phyloP scores from a whole-genome alignment of 768 basidiomycete genomes.

The Lentinula guzmanii region DNA sequence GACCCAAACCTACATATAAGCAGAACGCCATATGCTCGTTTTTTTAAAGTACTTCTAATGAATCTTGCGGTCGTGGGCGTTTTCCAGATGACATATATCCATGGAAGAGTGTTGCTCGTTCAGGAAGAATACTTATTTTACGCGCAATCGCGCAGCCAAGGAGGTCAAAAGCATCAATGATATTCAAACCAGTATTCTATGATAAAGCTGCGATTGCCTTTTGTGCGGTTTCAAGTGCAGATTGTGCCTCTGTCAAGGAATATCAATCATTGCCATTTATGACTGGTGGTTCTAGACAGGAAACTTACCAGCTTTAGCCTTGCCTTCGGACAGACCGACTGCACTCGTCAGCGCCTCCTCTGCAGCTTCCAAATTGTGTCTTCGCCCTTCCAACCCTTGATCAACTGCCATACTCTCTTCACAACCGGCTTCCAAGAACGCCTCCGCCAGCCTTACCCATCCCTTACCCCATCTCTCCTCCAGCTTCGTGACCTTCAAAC shows the following conservation, averaged over 20 bases:
- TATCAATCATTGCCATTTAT: background rate
- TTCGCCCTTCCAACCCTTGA: background rate
- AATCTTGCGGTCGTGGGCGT: no score
- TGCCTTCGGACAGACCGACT: background rate
- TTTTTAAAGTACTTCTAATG: no score
- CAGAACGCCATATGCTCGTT: no score
- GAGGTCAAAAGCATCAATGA: no score
- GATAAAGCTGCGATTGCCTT: constrained; percentile 10
- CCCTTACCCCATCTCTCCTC: constrained; percentile 7
- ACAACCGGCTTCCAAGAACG: background rate
- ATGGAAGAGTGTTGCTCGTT: no score
- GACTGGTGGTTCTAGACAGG: background rate
- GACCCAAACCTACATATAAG: no score
- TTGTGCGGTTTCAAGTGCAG: constrained; percentile 13
- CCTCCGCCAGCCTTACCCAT: constrained; percentile 6
- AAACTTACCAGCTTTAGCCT: constrained; percentile 1
- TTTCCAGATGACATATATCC: no score
- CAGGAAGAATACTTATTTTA: no score
- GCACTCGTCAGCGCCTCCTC: constrained; percentile 5
- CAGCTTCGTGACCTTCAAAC: background rate
- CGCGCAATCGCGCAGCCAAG: no score
- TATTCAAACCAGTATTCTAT: no score
- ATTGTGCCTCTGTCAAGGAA: constrained; percentile 1
- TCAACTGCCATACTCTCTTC: background rate
- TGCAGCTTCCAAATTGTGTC: background rate